phyloP scores from a whole-genome alignment of 2,329 filamentous ascomycete species.

The Calonectria honghensis region DNA sequence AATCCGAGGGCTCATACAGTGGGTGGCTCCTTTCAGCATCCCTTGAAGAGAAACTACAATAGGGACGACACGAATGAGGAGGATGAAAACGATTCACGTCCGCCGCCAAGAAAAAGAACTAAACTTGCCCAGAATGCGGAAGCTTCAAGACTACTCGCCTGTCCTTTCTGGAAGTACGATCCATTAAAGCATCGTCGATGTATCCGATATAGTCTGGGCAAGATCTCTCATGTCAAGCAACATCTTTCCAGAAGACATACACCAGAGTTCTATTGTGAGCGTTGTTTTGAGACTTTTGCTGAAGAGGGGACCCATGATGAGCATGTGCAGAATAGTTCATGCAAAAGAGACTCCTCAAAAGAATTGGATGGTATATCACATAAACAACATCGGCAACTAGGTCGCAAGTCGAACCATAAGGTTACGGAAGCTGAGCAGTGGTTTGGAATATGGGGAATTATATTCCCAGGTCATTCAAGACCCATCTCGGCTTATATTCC shows the following conservation, averaged over 20 bases:
- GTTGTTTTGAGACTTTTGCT: constrained; percentile 3
- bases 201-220: background rate
- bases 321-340: background rate
- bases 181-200: background rate
- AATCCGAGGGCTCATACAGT: background rate
- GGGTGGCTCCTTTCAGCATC: background rate
- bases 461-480: constrained; percentile 2
- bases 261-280: background rate
- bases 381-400: background rate
- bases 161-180: constrained; percentile 15
- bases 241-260: background rate
- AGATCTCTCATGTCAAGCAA: constrained; percentile 5
- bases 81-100: background rate
- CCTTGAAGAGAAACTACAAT: background rate
- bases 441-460: constrained; percentile 15
- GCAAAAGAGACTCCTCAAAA: background rate
- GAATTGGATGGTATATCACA: constrained; percentile 15
- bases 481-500: constrained; percentile 18
- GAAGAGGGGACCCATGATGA: background rate
- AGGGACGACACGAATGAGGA: background rate
- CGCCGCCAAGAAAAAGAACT: background rate
- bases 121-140: too few relatives aligned
- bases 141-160: background rate
- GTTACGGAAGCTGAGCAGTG: constrained; percentile 4
- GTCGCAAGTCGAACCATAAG: background rate